Evolutionary conservation across 192 early-diverging fungal genomes (phyloP), one percentile per base, ranked within the genome.

Genomic region (Chytriomyces sp.): DNA sequence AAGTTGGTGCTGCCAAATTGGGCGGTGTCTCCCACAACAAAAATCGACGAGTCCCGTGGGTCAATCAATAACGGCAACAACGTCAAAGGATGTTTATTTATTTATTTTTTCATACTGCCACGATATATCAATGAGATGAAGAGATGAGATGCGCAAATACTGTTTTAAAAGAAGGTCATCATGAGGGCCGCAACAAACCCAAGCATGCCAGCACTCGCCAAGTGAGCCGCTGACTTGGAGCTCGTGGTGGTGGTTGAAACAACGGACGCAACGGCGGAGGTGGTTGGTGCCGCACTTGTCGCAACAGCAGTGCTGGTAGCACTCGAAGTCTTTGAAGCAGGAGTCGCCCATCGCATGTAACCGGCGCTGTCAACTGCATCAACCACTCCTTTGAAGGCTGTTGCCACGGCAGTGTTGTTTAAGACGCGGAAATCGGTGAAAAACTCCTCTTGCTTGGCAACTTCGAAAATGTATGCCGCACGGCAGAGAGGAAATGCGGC

Each of bases 401-500:
- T 8, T 0, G 13, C 23, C 3, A 66, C 48, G 6, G 46, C 11
- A 1, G 71, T 13, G 18, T 75, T 63, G 9, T 64, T 50, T 9
- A 7, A 26, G 6, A 75, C 44, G n/a, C 63, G 28, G 63, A 75
- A 75, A 50, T 75, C 73, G 9, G 63, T 65, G 7, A 18, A 75
- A 35, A 75, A 75, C 48, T 75, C 73, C 50, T 75, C 73, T 50
- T 7, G 47, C 73, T 75, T 75, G 45, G 73, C 73, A 2, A 65
- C 49, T 53, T 75, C 73, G 49, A 75, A 75, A 28, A 75, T 64
- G 48, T 65, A 75, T 6, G 63, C 73, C 0, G 46, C 73, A 7
- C 24, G 59, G 1, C 49, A 26, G 1, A 75, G 49, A 5, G 73
- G 73, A 48, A 50, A 66, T 1, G 46, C 35, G 45, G 23, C 73